Evolutionary conservation across 805 yeast genomes (phyloP).

Genomic region (Aciculoconidium aculeatum): DNA sequence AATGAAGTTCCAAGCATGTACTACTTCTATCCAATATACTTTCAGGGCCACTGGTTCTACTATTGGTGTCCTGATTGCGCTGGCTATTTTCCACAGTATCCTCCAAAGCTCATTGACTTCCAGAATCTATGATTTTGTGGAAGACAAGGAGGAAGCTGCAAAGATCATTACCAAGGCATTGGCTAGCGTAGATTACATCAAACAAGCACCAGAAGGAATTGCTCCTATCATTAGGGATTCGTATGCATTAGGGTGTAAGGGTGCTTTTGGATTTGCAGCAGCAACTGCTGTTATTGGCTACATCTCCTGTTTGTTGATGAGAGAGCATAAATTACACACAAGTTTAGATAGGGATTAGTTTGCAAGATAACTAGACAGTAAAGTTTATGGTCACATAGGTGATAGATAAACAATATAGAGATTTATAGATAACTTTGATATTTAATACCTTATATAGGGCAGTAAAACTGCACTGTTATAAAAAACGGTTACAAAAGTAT

Average conservation of each 20-base stretch:
- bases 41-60: slow-evolving; percentile 87
- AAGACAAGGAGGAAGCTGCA: slow-evolving; percentile 32
- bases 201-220: slow-evolving; percentile 49
- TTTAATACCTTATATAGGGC: no score
- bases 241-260: slow-evolving; percentile 48
- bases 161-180: slow-evolving; percentile 47
- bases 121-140: slow-evolving; percentile 7
- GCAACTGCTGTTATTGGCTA: slow-evolving; percentile 36
- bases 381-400: not conserved
- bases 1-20: slow-evolving; percentile 65
- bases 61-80: slow-evolving; percentile 65
- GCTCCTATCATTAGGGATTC: slow-evolving; percentile 41
- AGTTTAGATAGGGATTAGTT: slow-evolving; percentile 42
- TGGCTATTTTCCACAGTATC: slow-evolving; percentile 56
- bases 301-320: slow-evolving; percentile 41
- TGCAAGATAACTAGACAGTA: no score
- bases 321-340: slow-evolving; percentile 53
- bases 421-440: not conserved
- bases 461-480: no score
- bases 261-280: slow-evolving; percentile 47
- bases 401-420: no score
- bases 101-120: slow-evolving; percentile 23
- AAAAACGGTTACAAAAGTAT: no score
- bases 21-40: slow-evolving; percentile 86
- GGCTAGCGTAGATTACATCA: slow-evolving; percentile 50